Conservation (phyloP, 306 rosid genomes). For the Leucaena leucocephala region DNA sequence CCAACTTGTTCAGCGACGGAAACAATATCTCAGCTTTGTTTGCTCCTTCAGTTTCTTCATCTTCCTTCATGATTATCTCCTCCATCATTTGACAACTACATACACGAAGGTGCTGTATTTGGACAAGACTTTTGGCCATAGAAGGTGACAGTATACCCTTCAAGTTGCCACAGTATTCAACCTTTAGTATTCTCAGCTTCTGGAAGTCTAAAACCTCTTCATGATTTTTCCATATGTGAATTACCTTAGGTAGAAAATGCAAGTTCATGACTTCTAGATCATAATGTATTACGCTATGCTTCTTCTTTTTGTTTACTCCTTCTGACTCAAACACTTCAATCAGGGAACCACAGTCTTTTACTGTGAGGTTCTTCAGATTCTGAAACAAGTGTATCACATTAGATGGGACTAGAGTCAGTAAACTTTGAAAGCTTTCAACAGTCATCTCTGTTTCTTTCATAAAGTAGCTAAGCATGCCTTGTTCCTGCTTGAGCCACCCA, state of each 20-base stretch:
- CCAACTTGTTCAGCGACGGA: slow-evolving; percentile 29
- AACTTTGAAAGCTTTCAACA: slow-evolving; percentile 20
- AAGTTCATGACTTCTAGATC: slow-evolving; percentile 28
- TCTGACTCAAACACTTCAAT: slow-evolving; percentile 30
- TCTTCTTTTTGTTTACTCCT: slow-evolving; percentile 8
- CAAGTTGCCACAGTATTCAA: slow-evolving; percentile 30
- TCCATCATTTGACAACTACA: slow-evolving; percentile 31
- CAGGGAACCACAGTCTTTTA: slow-evolving; percentile 25
- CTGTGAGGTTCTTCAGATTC: slow-evolving; percentile 31
- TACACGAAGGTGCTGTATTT: slow-evolving; percentile 17
- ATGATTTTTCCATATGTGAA: slow-evolving; percentile 29
- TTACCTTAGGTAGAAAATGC: slow-evolving; percentile 25
- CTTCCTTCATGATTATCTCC: slow-evolving; percentile 23
- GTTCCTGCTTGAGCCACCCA: slow-evolving; percentile 23
- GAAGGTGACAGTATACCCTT: slow-evolving; percentile 12
- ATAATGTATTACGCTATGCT: slow-evolving; percentile 5
- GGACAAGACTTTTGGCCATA: slow-evolving; percentile 17
- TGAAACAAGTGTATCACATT: slow-evolving; percentile 27
- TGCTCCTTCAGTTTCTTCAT: neutral
- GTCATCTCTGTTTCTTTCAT: slow-evolving; percentile 27
- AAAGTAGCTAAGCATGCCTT: slow-evolving; percentile 16
- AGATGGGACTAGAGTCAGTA: slow-evolving; percentile 30
- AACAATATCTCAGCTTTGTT: slow-evolving; percentile 1
- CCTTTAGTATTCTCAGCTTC: slow-evolving; percentile 26
- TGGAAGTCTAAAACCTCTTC: slow-evolving; percentile 16